A percentile compares a stretch with the other conserved stretches of the same genome.
These are phyloP conservation scores for Oehlia diaphana DNA, from an alignment of 192 early-diverging fungal genomes.

Conservation along the genomic window DNA sequence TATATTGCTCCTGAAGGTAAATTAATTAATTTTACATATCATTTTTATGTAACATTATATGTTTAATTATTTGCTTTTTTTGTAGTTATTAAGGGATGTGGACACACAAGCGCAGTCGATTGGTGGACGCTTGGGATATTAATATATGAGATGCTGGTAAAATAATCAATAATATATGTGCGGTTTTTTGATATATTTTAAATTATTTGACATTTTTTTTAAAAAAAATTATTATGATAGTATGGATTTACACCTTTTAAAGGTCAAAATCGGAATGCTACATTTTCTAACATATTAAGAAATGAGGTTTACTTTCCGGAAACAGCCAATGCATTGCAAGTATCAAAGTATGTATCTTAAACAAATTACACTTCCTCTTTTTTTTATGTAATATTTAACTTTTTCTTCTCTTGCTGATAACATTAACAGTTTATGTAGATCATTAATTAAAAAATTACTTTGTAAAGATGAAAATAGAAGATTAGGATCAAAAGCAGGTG, in stretches of 20 bases:
- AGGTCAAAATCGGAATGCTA: conserved; percentile 81
- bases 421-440: conserved; percentile 54
- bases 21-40: background rate
- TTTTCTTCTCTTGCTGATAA: background rate
- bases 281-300: conserved; percentile 86
- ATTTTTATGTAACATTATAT: background rate
- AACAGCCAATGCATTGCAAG: conserved; percentile 27
- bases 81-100: conserved; percentile 86
- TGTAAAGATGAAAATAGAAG: conserved; percentile 88
- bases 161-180: background rate
- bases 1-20: conserved; percentile 93
- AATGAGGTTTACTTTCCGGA: conserved; percentile 77
- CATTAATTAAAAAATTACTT: conserved; percentile 80
- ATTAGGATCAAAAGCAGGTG: conserved; percentile 86
- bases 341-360: conserved; percentile 19
- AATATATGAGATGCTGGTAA: conserved; percentile 95
- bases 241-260: conserved; percentile 98
- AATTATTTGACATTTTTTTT: background rate
- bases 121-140: conserved; percentile 99
- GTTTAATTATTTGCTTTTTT: background rate
- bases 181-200: background rate
- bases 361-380: background rate
- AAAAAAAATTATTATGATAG: conserved; percentile 29
- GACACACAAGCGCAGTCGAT: conserved; percentile 93
- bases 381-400: conserved; percentile 1